Conservation (phyloP, 2,329 filamentous ascomycete genomes). For the Fusarium verrucosum region DNA sequence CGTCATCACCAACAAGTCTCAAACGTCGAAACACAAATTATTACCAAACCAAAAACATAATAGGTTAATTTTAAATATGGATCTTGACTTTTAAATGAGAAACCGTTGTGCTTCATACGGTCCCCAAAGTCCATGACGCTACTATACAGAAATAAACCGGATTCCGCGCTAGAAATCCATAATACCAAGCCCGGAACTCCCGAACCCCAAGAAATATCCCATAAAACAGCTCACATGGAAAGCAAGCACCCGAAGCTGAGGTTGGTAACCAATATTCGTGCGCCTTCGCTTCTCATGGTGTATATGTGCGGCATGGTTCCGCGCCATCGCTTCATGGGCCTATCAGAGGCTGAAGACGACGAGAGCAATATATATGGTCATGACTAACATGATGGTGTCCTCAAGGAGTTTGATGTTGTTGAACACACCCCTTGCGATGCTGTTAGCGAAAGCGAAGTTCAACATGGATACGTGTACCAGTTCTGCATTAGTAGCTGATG, state of each 20-base stretch:
- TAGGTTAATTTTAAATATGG: slow-evolving; percentile 1
- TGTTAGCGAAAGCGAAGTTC: slow-evolving; percentile 2
- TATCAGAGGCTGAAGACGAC: slow-evolving; percentile 18
- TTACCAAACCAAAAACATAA: not conserved
- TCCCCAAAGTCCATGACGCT: slow-evolving; percentile 26
- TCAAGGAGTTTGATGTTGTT: not conserved
- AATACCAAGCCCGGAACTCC: slow-evolving; percentile 15
- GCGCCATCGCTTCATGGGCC: slow-evolving; percentile 27
- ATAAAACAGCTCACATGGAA: slow-evolving; percentile 1
- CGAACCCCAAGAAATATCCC: not conserved
- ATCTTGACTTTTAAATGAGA: not conserved
- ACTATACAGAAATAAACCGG: slow-evolving; percentile 13
- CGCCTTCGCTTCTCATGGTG: slow-evolving; percentile 14
- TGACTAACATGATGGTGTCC: not conserved
- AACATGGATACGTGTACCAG: not conserved
- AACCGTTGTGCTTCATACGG: not conserved
- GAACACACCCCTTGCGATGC: not conserved
- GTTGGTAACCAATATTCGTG: slow-evolving; percentile 19
- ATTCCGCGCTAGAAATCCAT: slow-evolving; percentile 9
- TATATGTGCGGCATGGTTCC: slow-evolving; percentile 28
- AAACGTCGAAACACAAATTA: not conserved
- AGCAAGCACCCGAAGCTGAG: slow-evolving; percentile 17
- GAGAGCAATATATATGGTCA: too few species aligned
- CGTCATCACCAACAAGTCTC: not conserved
- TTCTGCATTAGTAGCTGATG: not conserved